phyloP scores from a whole-genome alignment of 768 basidiomycete species.

The Mycena indigotica region DNA sequence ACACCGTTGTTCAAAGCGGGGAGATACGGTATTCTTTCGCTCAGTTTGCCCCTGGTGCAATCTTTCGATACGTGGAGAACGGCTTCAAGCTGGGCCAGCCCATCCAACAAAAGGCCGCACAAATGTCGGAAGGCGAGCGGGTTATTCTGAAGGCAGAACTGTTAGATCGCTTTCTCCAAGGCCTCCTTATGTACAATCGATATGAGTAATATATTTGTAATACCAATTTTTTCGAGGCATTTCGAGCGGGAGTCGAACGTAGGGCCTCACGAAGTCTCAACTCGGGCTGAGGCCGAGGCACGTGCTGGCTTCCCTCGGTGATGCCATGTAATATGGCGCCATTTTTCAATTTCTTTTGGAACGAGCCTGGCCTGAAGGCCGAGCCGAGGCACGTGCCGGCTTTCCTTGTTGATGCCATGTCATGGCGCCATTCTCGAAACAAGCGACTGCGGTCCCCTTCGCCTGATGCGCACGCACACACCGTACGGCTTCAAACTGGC shows the following conservation, averaged over 20 bases:
- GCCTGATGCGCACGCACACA: neutral
- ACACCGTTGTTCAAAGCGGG: neutral
- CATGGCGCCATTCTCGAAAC: neutral
- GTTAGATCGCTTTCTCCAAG: neutral
- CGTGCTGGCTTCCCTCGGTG: neutral
- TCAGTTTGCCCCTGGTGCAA: conserved; percentile 22
- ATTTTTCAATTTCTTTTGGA: neutral
- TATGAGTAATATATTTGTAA: neutral
- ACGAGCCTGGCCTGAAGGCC: neutral
- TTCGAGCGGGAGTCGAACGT: neutral
- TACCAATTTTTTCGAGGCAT: neutral
- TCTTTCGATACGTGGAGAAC: conserved; percentile 22
- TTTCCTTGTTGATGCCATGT: neutral
- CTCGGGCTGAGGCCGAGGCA: neutral
- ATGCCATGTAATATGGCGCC: neutral
- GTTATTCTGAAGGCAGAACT: neutral
- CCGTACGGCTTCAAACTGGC: neutral
- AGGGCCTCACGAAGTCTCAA: neutral
- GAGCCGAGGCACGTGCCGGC: neutral
- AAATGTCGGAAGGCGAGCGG: neutral
- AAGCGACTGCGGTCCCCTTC: neutral
- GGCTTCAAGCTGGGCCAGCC: conserved; percentile 1
- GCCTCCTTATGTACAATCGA: neutral
- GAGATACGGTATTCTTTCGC: conserved; percentile 20
- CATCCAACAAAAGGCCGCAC: neutral